Evolutionary conservation across 768 basidiomycete genomes (phyloP), one percentile per base, ranked within the genome.

Genomic region (Panellus pusillus): DNA sequence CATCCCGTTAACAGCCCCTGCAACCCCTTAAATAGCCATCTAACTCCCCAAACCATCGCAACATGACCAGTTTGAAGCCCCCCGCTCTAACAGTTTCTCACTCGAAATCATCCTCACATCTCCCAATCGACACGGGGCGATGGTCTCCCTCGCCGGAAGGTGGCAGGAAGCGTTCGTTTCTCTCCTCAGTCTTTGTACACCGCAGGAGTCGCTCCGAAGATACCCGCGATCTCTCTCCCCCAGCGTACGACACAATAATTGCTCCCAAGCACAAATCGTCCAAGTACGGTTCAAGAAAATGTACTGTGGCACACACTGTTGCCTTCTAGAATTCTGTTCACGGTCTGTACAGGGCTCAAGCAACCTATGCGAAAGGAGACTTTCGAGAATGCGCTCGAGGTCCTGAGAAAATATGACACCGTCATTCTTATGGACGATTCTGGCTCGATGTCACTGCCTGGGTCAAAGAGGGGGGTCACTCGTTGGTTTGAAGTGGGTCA

Each of bases 401-500:
- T 66, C 31, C 63, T 84, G 5, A 58, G 66, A 27, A 65, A 73
- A 48, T 86, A 81, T 55, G 74, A 86, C 48, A 86, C 83, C 0
- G 74, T 84, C 12, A 67, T 86, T 40, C 64, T 86, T 37, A 71
- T 87, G 49, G 82, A 84, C 64, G 84, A 86, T 64, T 86, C 84
- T 5, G 65, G 65, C 8, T 84, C 83, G 4, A 86, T 86, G 84
- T 50, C 42, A 14, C 19, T 53, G 1, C 51, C 58, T n/a, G 58
- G 58, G 13, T 60, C 54, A 9, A 55, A 52, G 43, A 60, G 42
- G 38, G 54, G 60, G 14, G 75, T 74, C 2, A 42, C 45, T 2
- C 68, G 70, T 9, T 87, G 85, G 85, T 44, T 56, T 12, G 80
- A 83, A 71, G 82, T 83, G 32, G 32, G 32, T 24, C 11, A 58